Base-by-base conservation (phyloP, 306 rosid genomes). In the Dryas octopetala region DNA sequence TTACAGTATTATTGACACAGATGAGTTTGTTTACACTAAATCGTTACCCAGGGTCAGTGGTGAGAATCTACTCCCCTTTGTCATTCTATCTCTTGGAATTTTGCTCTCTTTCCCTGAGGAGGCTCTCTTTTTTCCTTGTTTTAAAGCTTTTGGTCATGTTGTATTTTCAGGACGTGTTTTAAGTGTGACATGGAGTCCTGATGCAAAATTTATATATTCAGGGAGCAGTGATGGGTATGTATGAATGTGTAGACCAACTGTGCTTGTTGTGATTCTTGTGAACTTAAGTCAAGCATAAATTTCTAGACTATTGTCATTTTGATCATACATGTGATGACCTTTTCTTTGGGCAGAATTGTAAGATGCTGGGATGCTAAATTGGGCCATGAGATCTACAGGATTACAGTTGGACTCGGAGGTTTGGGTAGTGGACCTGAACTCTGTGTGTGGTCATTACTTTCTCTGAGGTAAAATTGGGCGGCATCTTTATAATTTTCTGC, bases 141-240 rank as follows among this genome's bases (percentile, higher is more conserved):
- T 61, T 58, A 38, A 44, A 65, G 60, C 55, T 69, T 50, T 64
- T 80, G 32, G 19, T 70, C 32, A 17, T 69, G 43, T 52, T 79
- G 50, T 81, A 68, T 26, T 75, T 80, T 26, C 88, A 96, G 98
- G 98, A 47, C 90, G 90, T 5, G 88, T 85, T 80, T 85, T 96
- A 68, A 88, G 99, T 48, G 92, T 96, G 67, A 75, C 97, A 5
- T 96, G 99, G 99, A 96, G 97, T 75, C 62, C 81, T 57, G 97
- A 92, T 74, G 87, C 93, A 32, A 85, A 80, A 8, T 76, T 74
- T 84, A 76, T 96, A 88, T 96, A 83, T 86, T 86, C 96, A 14
- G 98, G 99, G 71, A 96, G 93, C 78, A 96, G 90, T 81, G 90
- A 96, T 67, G 99, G 99, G 99, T 96, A 86, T 1, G 97, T 79